Base-by-base conservation (phyloP, 305 asterid species). In the Rubia peregrina region DNA sequence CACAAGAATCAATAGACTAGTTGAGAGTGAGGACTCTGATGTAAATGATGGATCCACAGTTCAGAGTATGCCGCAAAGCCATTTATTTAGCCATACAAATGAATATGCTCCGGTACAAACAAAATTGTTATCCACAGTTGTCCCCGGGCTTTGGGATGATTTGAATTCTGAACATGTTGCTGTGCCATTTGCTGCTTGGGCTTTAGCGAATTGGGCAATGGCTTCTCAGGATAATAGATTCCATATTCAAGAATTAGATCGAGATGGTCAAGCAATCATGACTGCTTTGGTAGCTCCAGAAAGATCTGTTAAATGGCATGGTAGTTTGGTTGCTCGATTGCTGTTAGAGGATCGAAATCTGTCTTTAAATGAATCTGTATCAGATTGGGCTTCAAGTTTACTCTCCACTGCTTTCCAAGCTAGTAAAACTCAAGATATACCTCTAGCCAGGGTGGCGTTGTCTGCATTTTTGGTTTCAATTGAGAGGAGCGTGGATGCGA, bases 71-170 rank as follows among this genome's bases (percentile, higher is more conserved):
- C 81, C 85, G 6, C 79, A 78, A 26, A 85, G 73, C 80, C 57
- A 77, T 67, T 73, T 77, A 73, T 85, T 87, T 78, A 83, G 81
- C 83, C 87, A 85, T 79, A 69, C 73, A 61, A 86, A 71, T 77
- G 95, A 84, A 63, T 74, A 46, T 65, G 75, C 84, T 43, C 75
- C 77, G 16, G 80, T 77, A 61, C 86, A 75, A 73, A 80, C 79
- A 48, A 83, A 82, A 62, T 72, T 82, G 70, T 80, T 89, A 68
- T 85, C 93, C 48, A 78, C 86, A 43, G 96, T 91, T 68, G 87
- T 94, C 73, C 97, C 99, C 75, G 99, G 98, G 56, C 96, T 91
- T 68, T 91, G 98, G 98, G 99, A 94, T 88, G 98, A 94, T 86
- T 85, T 91, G 82, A 88, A 94, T 77, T 94, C 86, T 69, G 90